A percentile compares a stretch with the other conserved stretches of the same genome.
Evolutionary conservation across 2,329 filamentous ascomycete species (phyloP).

Genomic region (Pseudodiploospora longispora): DNA sequence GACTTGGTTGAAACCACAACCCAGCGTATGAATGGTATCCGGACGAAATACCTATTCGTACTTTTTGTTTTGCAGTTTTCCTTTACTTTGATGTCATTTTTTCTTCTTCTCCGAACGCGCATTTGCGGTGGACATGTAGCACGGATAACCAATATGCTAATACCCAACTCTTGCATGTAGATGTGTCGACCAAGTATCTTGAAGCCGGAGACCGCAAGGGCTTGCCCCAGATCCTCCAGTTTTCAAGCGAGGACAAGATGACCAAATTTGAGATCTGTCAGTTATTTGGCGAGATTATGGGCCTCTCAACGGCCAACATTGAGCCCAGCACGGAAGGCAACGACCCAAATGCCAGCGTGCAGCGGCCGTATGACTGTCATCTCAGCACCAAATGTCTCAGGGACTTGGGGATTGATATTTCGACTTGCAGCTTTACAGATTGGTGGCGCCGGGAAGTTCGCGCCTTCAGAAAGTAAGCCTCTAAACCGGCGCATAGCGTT

Average conservation of each 20-base stretch:
- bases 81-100: background rate
- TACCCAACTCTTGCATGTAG: constrained; percentile 27
- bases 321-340: constrained; percentile 63
- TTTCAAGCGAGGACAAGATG: constrained; percentile 76
- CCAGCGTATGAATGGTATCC: too few relatives aligned
- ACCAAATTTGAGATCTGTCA: constrained; percentile 89
- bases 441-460: constrained; percentile 69
- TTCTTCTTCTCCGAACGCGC: too few relatives aligned
- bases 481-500: too few relatives aligned
- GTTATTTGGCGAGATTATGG: constrained; percentile 71
- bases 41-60: too few relatives aligned
- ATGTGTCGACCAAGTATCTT: constrained; percentile 64
- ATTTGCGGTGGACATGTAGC: background rate
- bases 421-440: constrained; percentile 63
- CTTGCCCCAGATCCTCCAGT: constrained; percentile 69
- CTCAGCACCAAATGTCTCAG: constrained; percentile 67
- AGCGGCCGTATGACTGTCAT: constrained; percentile 83
- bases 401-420: constrained; percentile 66
- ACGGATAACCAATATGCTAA: background rate
- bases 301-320: constrained; percentile 60
- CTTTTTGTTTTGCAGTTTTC: background rate
- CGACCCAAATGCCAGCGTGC: constrained; percentile 61
- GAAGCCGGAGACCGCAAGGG: constrained; percentile 36
- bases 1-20: background rate
- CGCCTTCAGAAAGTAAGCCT: constrained; percentile 46